phyloP scores from a whole-genome alignment of 139 green algal genomes.

The Spirogloea muscicola region DNA sequence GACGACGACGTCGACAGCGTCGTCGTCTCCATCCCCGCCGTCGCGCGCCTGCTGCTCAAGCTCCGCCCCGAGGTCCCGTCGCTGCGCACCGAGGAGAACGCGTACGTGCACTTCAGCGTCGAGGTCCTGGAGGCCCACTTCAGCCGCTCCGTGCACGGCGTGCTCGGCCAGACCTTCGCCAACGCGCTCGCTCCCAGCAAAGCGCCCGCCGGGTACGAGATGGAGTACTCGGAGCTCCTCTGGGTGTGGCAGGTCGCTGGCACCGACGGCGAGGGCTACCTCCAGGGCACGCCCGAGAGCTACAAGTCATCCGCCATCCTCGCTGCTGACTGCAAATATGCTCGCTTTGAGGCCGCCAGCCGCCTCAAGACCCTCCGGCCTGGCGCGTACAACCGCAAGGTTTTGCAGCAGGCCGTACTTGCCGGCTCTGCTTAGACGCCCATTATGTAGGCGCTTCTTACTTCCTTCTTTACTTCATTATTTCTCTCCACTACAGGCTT shows the following conservation, averaged over 20 bases:
- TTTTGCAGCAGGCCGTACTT: no score
- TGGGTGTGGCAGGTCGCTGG: constrained; percentile 37
- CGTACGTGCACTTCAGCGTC: constrained; percentile 29
- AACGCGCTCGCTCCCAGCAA: constrained; percentile 20
- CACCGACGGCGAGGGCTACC: constrained; percentile 21
- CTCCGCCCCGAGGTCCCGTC: constrained; percentile 17
- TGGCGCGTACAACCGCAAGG: no score
- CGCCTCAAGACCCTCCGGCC: no score
- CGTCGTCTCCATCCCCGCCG: background rate
- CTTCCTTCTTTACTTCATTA: no score
- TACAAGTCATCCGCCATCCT: constrained; percentile 33
- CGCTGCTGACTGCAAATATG: constrained; percentile 27
- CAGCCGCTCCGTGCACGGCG: constrained; percentile 1
- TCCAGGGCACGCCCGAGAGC: constrained; percentile 24
- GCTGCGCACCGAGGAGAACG: constrained; percentile 5
- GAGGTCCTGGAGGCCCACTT: constrained; percentile 39
- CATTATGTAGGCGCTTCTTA: no score
- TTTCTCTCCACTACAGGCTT: no score
- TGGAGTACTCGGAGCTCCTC: constrained; percentile 31
- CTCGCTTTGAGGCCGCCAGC: constrained; percentile 9
- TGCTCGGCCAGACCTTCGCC: constrained; percentile 34
- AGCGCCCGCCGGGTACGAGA: constrained; percentile 15
- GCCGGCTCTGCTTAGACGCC: no score
- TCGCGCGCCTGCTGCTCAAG: constrained; percentile 12
- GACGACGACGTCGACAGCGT: constrained; percentile 36